Base-by-base conservation (phyloP, 129 eudicot genomes). In the Tanacetum coccineum region DNA sequence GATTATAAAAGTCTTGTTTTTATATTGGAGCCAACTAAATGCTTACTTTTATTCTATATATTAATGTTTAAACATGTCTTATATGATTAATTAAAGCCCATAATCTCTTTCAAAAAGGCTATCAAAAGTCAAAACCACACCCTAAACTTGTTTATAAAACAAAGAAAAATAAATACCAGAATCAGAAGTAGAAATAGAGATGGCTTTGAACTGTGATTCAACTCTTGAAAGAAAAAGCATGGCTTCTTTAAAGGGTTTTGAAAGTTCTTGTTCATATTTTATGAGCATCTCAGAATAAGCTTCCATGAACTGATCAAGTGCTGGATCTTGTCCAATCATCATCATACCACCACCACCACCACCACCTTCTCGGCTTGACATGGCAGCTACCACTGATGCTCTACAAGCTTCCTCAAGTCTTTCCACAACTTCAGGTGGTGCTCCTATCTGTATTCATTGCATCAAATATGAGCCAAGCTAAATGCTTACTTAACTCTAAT, bases 221-320 rank as follows among this genome's bases (percentile, higher is more conserved):
- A 88, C 71, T 78, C 88, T 80, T 6, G 96, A 87, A 49, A 92
- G 96, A 46, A 92, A 91, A 74, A 88, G 76, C 98, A 92, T 92
- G 78, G 98, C 96, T 80, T 92, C 98, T 71, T 88, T 92, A 62
- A 88, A 88, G 78, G 98, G 98, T 77, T 92, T 92, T 0, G 98
- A 77, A 64, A 92, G 87, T 58, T 92, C 98, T 74, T 87, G 98
- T 65, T 92, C 98, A 70, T 92, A 92, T 66, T 92, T 92, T 0
- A 78, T 85, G 42, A 92, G 81, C 96, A 88, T 92, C 79, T 92
- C 98, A 81, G n/a, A n/a, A n/a, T n/a, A n/a, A n/a, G n/a, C n/a
- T n/a, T n/a, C n/a, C n/a, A n/a, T n/a, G n/a, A n/a, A n/a, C n/a
- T n/a, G n/a, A n/a, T n/a, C n/a, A n/a, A n/a, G n/a, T n/a, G n/a